Evolutionary conservation across 345 rosid species (phyloP).

Genomic region (Hevea brasiliensis): DNA sequence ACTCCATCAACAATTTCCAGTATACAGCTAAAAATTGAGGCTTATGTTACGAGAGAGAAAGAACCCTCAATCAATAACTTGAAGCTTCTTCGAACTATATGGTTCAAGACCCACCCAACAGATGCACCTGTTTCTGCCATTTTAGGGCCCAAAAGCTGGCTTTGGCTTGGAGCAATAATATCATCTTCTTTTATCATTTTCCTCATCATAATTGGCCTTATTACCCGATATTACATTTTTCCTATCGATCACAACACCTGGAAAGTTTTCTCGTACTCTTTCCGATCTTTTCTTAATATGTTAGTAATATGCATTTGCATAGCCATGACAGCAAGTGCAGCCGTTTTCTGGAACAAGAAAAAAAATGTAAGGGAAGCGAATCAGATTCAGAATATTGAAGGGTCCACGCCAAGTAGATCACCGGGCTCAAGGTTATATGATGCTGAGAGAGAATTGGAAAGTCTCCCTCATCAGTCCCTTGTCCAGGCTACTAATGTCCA

Average conservation of each 20-base stretch:
- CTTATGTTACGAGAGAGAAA: conserved; percentile 69
- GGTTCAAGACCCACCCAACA: conserved; percentile 56
- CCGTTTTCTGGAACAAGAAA: conserved; percentile 60
- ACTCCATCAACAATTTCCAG: conserved; percentile 33
- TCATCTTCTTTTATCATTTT: conserved; percentile 63
- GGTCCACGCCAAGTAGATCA: conserved; percentile 37
- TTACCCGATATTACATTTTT: conserved; percentile 50
- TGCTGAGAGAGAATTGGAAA: conserved; percentile 53
- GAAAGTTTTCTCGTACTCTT: conserved; percentile 28
- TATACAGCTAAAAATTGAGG: conserved; percentile 55
- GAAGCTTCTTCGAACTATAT: conserved; percentile 32
- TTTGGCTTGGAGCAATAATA: conserved; percentile 69
- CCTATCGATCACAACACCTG: conserved; percentile 52
- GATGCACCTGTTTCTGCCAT: conserved; percentile 57
- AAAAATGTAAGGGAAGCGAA: conserved; percentile 28
- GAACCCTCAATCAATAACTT: conserved; percentile 22
- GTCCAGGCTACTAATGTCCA: conserved; percentile 46
- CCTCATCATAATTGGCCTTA: conserved; percentile 52
- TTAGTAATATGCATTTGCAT: conserved; percentile 47
- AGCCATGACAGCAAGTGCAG: conserved; percentile 44
- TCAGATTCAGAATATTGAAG: conserved; percentile 46
- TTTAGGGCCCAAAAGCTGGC: conserved; percentile 75
- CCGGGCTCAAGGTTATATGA: conserved; percentile 20
- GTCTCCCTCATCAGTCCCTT: conserved; percentile 54
- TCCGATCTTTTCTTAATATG: conserved; percentile 36